Percentiles rank a stretch among this genome's conserved stretches.
Evolutionary conservation across 176 grass and related monocot species (phyloP).

Genomic region (Tillandsia fasciculata): DNA sequence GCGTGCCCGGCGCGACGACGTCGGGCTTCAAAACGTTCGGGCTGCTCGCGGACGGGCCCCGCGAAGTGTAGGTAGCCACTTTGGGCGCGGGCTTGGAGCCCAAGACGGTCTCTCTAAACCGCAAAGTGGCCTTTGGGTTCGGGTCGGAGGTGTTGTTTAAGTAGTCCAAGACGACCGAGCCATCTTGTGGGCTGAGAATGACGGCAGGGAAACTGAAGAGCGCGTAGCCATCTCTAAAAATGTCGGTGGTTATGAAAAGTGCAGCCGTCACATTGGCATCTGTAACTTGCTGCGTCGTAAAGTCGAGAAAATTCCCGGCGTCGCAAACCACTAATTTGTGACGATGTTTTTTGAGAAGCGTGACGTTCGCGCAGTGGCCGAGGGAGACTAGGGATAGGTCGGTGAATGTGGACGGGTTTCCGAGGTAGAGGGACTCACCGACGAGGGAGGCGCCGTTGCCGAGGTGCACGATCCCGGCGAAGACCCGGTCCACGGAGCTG

Average conservation of each 20-base stretch:
- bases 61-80: constrained; percentile 34
- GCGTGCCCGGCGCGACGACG: constrained; percentile 39
- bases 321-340: constrained; percentile 39
- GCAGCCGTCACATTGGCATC: constrained; percentile 25
- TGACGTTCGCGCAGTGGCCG: constrained; percentile 28
- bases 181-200: constrained; percentile 29
- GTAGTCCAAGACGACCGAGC: constrained; percentile 33
- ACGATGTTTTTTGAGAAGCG: background rate
- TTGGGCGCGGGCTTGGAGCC: constrained; percentile 26
- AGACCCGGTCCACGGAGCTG: constrained; percentile 38
- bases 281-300: background rate
- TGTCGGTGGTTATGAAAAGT: constrained; percentile 41
- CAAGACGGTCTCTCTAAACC: constrained; percentile 47
- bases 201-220: constrained; percentile 32
- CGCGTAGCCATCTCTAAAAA: background rate
- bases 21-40: constrained; percentile 58
- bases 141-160: constrained; percentile 17
- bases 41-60: constrained; percentile 42
- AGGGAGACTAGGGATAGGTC: constrained; percentile 31
- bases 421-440: constrained; percentile 33
- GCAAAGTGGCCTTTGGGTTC: constrained; percentile 25
- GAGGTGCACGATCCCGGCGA: constrained; percentile 22
- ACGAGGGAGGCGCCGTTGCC: constrained; percentile 16
- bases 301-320: background rate
- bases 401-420: constrained; percentile 22